Evolutionary conservation across 2,329 filamentous ascomycete genomes (phyloP), one percentile per base, ranked within the genome.

Genomic region (Alternaria hordeiaustralica): DNA sequence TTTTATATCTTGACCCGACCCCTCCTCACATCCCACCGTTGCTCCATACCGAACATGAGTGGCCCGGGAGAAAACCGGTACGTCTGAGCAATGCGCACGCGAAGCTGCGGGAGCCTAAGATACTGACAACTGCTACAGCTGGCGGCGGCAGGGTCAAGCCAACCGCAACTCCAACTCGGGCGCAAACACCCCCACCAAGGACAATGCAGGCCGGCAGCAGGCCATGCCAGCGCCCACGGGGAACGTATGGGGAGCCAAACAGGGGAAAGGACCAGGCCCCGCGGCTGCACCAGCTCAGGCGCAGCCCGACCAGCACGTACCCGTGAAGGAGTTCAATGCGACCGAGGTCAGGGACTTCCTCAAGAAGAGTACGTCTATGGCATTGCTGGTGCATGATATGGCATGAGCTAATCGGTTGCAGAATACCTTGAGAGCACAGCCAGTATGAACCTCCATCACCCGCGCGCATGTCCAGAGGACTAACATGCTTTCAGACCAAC

Each of bases 301-400:
- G 25, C 72, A 70, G 63, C 54, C 66, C 43, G 76, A 78, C 44
- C 73, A 75, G 28, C 74, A 80, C 61, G 70, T 75, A 30, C 77
- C 79, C 4, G 77, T 80, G 58, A 75, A 73, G 47, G 80, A 79
- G 56, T 84, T 84, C 76, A 84, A 84, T 70, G 75, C 78, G 6
- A 74, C 68, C 20, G 82, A 83, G 66, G 78, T 83, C 63, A 80
- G 76, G 71, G 76, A 79, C 5, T 82, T 79, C 63, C 69, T 83
- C 74, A 79, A 74, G 58, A 80, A 81, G 71, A 76, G 82, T 76
- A 71, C 61, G 71, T 78, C 23, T 23, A 28, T 10, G 12, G 28
- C 13, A 15, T 12, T 9, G 20, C 25, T 20, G 6, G 10, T 6
- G 2, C 10, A 28, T 20, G 25, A 15, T 4, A 58, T 20, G 53